phyloP scores from a whole-genome alignment of 768 basidiomycete species.

The Cytidiella melzeri region DNA sequence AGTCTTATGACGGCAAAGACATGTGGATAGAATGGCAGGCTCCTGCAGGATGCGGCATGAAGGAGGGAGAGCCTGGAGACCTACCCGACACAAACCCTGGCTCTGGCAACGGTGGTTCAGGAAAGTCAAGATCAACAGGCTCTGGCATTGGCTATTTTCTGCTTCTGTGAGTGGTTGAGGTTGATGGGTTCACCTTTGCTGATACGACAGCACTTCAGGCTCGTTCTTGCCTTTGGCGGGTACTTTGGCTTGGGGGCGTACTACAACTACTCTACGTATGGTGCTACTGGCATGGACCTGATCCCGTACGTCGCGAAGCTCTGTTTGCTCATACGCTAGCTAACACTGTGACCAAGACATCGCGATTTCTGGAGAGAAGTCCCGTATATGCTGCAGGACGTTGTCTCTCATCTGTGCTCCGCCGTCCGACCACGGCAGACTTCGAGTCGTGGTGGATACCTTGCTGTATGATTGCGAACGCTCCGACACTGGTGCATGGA shows the following conservation, averaged over 20 bases:
- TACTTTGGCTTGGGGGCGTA: conserved; percentile 81
- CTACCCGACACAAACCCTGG: conserved; percentile 27
- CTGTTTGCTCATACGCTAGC: conserved; percentile 7
- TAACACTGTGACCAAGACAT: conserved; percentile 42
- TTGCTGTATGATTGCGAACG: conserved; percentile 73
- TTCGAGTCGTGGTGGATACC: conserved; percentile 65
- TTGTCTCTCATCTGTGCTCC: conserved; percentile 71
- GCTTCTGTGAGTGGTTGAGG: conserved; percentile 62
- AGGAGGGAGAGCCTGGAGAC: conserved; percentile 15
- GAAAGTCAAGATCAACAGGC: conserved; percentile 33
- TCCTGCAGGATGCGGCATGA: conserved; percentile 49
- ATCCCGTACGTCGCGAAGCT: conserved; percentile 60
- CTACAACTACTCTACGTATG: conserved; percentile 85
- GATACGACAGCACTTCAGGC: conserved; percentile 30
- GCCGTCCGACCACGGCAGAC: conserved; percentile 60
- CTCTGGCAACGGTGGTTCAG: conserved; percentile 10
- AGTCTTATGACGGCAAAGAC: conserved; percentile 52
- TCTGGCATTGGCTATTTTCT: conserved; percentile 89
- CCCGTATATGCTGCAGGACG: conserved; percentile 78
- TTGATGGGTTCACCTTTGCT: no score
- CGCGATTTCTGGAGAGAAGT: conserved; percentile 90
- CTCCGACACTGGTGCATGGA: no score
- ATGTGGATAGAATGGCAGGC: conserved; percentile 58
- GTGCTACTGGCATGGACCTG: conserved; percentile 74
- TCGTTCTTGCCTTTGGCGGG: conserved; percentile 55